phyloP scores from a whole-genome alignment of 176 grass and related monocot genomes.

The Luzula sylvatica region DNA sequence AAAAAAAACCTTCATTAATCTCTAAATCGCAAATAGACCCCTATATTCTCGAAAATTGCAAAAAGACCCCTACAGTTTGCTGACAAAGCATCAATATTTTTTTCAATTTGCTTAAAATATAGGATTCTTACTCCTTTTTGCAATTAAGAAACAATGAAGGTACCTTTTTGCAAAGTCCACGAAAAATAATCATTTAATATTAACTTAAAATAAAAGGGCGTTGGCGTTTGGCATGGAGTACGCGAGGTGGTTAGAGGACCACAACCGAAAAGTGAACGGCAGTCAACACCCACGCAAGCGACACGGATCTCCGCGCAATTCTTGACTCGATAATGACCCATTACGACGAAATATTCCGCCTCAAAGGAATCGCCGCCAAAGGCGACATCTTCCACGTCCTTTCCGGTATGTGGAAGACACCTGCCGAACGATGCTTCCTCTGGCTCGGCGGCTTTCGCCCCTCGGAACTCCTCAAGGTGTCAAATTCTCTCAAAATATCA shows the following conservation, averaged over 20 bases:
- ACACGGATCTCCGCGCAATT: slow-evolving; percentile 61
- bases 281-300: slow-evolving; percentile 88
- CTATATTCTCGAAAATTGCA: no score
- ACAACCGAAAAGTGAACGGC: slow-evolving; percentile 84
- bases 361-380: slow-evolving; percentile 70
- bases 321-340: slow-evolving; percentile 74
- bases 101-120: no score
- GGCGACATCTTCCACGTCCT: slow-evolving; percentile 92
- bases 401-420: slow-evolving; percentile 99
- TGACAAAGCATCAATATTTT: no score
- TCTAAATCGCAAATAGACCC: no score
- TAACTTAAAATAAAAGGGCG: no score
- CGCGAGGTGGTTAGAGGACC: slow-evolving; percentile 75
- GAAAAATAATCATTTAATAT: no score
- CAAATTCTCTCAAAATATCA: no score
- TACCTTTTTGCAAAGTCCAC: no score
- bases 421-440: slow-evolving; percentile 88
- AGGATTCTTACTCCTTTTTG: no score
- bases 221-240: slow-evolving; percentile 90
- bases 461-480: slow-evolving; percentile 84
- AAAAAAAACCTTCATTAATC: no score
- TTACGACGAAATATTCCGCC: slow-evolving; percentile 93
- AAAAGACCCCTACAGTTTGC: no score
- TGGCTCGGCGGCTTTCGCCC: slow-evolving; percentile 92
- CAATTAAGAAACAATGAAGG: no score